Conservation (phyloP, 140 eudicot species). For the Bidens hawaiensis region DNA sequence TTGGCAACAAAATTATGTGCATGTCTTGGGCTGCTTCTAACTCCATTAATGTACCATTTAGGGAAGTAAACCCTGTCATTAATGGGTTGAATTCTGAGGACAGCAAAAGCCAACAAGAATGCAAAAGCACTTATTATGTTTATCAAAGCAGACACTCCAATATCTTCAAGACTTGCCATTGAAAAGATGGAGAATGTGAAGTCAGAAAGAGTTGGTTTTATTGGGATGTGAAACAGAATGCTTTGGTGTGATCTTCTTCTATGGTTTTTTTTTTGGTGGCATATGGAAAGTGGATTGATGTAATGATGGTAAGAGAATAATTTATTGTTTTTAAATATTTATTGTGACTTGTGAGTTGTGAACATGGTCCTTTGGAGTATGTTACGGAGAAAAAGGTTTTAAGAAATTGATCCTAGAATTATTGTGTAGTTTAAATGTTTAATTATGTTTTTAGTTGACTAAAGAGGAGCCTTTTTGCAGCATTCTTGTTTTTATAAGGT, state of each 20-base stretch:
- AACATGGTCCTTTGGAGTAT: too few relatives aligned
- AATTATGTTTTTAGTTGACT: conserved; percentile 25
- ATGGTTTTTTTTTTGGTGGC: conserved; percentile 21
- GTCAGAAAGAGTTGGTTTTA: conserved; percentile 22
- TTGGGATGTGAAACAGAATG: conserved; percentile 14
- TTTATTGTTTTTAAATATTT: background rate
- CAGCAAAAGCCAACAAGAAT: conserved; percentile 81
- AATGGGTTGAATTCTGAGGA: conserved; percentile 80
- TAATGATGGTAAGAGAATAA: conserved; percentile 3
- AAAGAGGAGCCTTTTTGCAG: conserved; percentile 6
- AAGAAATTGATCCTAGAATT: conserved; percentile 15
- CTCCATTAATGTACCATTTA: conserved; percentile 80
- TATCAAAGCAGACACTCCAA: conserved; percentile 79
- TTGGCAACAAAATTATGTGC: conserved; percentile 54
- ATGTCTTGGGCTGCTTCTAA: conserved; percentile 48
- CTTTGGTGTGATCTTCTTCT: conserved; percentile 10
- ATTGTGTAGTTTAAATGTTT: conserved; percentile 11
- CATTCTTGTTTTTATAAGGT: background rate
- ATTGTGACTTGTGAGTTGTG: too few relatives aligned
- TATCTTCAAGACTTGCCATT: conserved; percentile 89
- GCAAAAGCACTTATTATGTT: conserved; percentile 76
- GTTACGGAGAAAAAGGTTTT: conserved; percentile 11
- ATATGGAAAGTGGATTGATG: conserved; percentile 22
- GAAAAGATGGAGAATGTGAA: conserved; percentile 19
- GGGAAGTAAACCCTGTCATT: conserved; percentile 95